Conservation (phyloP, 768 basidiomycete genomes). For the Rhodotorula diobovata region DNA sequence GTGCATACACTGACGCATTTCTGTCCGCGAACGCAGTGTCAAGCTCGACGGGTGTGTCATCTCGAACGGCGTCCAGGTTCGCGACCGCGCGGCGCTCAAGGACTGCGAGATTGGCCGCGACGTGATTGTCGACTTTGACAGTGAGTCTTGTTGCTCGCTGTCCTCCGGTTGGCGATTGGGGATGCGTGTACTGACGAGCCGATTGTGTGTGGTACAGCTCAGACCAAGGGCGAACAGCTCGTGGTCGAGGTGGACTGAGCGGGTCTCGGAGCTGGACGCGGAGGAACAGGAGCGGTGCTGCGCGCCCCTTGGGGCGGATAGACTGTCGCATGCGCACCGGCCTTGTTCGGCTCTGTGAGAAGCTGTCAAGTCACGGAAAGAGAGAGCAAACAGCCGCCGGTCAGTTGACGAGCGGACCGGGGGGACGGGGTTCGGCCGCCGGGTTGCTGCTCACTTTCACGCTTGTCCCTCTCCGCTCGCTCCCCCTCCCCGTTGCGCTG, state of each 20-base stretch:
- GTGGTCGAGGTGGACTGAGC: slow-evolving; percentile 28
- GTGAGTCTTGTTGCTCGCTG: slow-evolving; percentile 8
- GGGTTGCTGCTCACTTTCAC: too few relatives aligned
- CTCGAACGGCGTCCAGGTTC: slow-evolving; percentile 33
- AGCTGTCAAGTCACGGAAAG: too few relatives aligned
- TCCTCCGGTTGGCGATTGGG: not conserved
- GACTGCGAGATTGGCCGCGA: slow-evolving; percentile 38
- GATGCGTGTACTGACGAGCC: not conserved
- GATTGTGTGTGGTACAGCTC: slow-evolving; percentile 20
- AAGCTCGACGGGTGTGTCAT: slow-evolving; percentile 39
- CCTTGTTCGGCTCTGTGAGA: too few relatives aligned
- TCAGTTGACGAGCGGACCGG: too few relatives aligned
- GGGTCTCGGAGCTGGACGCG: not conserved
- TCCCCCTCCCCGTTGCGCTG: not conserved
- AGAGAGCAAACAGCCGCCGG: too few relatives aligned
- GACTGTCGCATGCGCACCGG: too few relatives aligned
- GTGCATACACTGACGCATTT: not conserved
- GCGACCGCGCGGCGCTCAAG: slow-evolving; percentile 31
- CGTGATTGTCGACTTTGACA: slow-evolving; percentile 32
- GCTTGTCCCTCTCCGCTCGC: too few relatives aligned
- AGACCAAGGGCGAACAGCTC: slow-evolving; percentile 37
- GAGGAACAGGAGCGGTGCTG: too few relatives aligned
- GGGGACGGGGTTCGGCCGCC: too few relatives aligned
- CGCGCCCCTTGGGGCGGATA: too few relatives aligned
- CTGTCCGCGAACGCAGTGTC: not conserved